These are phyloP conservation scores for Backusella australiensis DNA, from an alignment of 192 early-diverging fungal genomes.

Conservation along the genomic window DNA sequence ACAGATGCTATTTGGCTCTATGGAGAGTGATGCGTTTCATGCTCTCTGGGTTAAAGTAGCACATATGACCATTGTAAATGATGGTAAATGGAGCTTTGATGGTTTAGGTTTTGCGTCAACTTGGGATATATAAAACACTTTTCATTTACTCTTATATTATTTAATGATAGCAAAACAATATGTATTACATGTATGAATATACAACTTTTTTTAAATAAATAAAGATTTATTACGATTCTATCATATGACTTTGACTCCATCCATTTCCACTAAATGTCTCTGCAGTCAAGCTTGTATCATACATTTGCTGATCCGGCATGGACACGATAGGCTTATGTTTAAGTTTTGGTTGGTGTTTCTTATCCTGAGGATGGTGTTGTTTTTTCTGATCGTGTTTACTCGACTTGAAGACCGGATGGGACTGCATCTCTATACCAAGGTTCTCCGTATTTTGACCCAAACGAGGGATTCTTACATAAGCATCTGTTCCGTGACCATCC, in stretches of 20 bases:
- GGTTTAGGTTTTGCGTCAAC: conserved; percentile 27
- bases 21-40: not conserved
- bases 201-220: not conserved
- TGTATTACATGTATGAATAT: not conserved
- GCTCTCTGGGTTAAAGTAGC: conserved; percentile 33
- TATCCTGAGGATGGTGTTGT: not conserved
- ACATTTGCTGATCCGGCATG: conserved; percentile 1
- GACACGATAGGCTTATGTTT: not conserved
- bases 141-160: not conserved
- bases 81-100: conserved; percentile 33
- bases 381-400: not conserved
- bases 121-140: not conserved
- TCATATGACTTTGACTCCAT: conserved; percentile 17
- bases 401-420: conserved; percentile 8
- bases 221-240: not conserved
- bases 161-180: too few species aligned
- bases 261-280: conserved; percentile 18
- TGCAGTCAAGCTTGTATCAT: conserved; percentile 7
- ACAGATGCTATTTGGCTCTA: conserved; percentile 33
- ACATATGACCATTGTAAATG: conserved; percentile 29
- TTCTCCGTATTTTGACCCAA: conserved; percentile 68
- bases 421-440: conserved; percentile 23
- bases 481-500: conserved; percentile 91
- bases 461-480: conserved; percentile 76
- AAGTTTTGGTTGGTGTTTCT: not conserved